phyloP scores from a whole-genome alignment of 139 green algal species.

The Chlorella sorokiniana region DNA sequence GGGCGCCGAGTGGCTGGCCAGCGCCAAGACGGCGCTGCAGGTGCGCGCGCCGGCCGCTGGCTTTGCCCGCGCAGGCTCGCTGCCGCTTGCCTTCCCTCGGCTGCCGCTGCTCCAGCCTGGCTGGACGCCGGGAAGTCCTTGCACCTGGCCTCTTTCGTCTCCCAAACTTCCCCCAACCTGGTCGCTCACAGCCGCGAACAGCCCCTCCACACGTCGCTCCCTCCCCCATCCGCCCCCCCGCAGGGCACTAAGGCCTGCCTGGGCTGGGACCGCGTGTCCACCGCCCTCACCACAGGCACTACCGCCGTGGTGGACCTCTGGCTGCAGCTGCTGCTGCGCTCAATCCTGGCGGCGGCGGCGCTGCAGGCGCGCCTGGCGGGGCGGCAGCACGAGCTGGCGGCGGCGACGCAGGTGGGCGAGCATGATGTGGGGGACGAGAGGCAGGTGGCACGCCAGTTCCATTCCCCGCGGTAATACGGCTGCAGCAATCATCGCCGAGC shows the following conservation, averaged over 20 bases:
- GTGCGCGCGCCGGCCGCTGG: neutral
- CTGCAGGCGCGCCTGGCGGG: slow-evolving; percentile 26
- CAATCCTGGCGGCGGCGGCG: slow-evolving; percentile 37
- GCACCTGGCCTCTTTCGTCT: neutral
- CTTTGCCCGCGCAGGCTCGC: too few relatives aligned
- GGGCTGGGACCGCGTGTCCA: slow-evolving; percentile 65
- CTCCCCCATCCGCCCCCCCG: neutral
- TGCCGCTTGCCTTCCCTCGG: neutral
- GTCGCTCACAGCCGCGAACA: neutral
- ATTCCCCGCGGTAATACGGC: neutral
- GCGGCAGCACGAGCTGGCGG: neutral
- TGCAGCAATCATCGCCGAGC: too few relatives aligned
- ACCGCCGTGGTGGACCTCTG: slow-evolving; percentile 72
- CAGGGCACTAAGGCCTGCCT: slow-evolving; percentile 67
- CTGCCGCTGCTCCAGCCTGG: too few relatives aligned
- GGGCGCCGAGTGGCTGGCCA: slow-evolving; percentile 58
- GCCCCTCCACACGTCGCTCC: neutral
- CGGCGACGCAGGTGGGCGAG: neutral
- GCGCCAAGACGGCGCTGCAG: slow-evolving; percentile 58
- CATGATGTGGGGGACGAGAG: neutral
- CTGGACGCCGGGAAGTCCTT: too few relatives aligned
- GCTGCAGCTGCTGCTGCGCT: slow-evolving; percentile 71
- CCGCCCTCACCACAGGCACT: slow-evolving; percentile 56
- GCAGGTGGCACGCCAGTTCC: neutral
- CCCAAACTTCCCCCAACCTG: neutral